A percentile compares a stretch with the other conserved stretches of the same genome.
Conservation (phyloP, 352 stramenopile species). For the Phytophthora capsici region DNA sequence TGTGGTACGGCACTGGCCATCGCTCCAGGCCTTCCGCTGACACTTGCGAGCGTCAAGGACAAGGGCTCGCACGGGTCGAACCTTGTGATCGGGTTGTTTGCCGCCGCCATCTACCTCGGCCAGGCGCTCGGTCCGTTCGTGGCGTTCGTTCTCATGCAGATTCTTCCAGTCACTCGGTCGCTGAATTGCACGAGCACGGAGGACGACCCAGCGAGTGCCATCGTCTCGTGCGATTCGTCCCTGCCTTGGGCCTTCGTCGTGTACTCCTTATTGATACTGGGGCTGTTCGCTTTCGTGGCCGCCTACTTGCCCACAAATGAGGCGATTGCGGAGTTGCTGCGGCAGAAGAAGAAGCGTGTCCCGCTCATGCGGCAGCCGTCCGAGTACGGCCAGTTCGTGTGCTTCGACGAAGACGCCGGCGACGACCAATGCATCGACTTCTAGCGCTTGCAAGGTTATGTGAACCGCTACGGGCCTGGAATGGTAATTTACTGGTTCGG, state of each 20-base stretch:
- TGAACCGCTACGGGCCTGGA: conserved; percentile 83
- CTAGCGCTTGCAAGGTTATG: conserved; percentile 73
- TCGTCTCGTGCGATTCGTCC: conserved; percentile 50
- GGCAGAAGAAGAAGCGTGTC: conserved; percentile 47
- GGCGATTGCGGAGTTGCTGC: conserved; percentile 46
- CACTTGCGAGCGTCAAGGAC: conserved; percentile 57
- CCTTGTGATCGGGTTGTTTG: conserved; percentile 74
- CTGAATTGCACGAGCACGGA: conserved; percentile 42
- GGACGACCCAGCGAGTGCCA: conserved; percentile 17
- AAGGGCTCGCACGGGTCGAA: conserved; percentile 52
- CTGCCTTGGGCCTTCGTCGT: conserved; percentile 70
- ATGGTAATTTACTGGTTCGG: conserved; percentile 92
- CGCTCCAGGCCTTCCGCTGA: conserved; percentile 62
- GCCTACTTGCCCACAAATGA: conserved; percentile 33
- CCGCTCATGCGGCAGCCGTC: conserved; percentile 62
- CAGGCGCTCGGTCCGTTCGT: conserved; percentile 69
- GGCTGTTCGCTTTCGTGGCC: conserved; percentile 41
- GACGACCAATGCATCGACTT: conserved; percentile 31
- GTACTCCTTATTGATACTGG: conserved; percentile 51
- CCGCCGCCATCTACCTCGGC: conserved; percentile 69
- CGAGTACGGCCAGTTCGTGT: conserved; percentile 80
- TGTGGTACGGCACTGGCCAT: conserved; percentile 65
- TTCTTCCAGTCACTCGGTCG: conserved; percentile 48
- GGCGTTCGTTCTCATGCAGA: conserved; percentile 53
- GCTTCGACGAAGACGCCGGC: conserved; percentile 72